Evolutionary conservation across 176 grass and related monocot genomes (phyloP).

Genomic region (Saccharum officinarum): DNA sequence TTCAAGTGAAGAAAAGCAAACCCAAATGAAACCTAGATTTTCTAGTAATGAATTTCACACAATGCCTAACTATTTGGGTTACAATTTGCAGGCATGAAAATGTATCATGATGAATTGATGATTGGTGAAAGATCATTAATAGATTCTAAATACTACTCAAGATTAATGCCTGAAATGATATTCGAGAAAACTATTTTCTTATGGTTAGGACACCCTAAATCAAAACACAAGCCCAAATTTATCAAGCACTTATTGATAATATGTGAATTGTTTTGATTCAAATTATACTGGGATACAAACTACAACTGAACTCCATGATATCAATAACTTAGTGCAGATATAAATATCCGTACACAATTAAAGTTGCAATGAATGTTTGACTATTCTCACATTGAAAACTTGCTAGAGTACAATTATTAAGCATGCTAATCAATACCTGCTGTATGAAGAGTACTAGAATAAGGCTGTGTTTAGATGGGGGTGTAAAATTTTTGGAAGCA

Average conservation of each 20-base stretch:
- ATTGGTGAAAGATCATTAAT: too few relatives aligned
- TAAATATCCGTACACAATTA: background rate
- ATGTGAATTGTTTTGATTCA: background rate
- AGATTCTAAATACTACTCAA: too few relatives aligned
- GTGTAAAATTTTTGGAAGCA: too few relatives aligned
- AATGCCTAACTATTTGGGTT: background rate
- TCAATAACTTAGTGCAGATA: background rate
- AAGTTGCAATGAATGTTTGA: background rate
- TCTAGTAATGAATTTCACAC: background rate
- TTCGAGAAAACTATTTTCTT: background rate
- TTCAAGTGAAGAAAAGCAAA: background rate
- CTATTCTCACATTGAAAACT: background rate
- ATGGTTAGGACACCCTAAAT: background rate
- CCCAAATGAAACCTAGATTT: background rate
- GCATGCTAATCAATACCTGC: background rate
- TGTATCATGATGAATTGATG: background rate
- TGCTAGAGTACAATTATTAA: slow-evolving; percentile 4
- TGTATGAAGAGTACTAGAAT: background rate
- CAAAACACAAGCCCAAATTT: background rate
- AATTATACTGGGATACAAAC: background rate
- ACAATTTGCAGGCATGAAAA: background rate
- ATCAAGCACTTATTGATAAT: background rate
- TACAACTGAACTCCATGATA: background rate
- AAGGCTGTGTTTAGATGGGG: too few relatives aligned
- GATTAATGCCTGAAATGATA: too few relatives aligned